These are phyloP conservation scores for Diatrype stigma DNA, from an alignment of 2,329 filamentous ascomycete species.

Conservation along the genomic window DNA sequence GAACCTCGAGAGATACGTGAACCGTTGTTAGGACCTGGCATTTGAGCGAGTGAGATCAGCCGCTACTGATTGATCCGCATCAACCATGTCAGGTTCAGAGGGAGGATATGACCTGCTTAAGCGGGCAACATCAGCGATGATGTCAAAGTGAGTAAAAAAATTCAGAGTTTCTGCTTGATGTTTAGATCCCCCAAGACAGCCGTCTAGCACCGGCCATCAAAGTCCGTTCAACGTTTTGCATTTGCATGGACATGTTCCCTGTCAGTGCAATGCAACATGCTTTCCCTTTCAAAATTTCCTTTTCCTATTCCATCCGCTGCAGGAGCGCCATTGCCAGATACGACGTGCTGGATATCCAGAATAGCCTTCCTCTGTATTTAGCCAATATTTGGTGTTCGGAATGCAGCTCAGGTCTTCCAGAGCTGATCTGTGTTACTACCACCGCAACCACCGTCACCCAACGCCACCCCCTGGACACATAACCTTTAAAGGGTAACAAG, in stretches of 20 bases:
- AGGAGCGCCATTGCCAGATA: not conserved
- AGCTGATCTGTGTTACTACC: not conserved
- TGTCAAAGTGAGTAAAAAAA: constrained; percentile 50
- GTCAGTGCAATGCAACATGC: not conserved
- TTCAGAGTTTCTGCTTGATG: not conserved
- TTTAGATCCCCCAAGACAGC: not conserved
- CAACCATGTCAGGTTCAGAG: constrained; percentile 48
- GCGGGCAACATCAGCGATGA: constrained; percentile 59
- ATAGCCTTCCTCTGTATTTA: not conserved
- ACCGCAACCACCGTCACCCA: not conserved
- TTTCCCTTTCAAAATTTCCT: not conserved
- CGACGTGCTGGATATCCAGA: not conserved
- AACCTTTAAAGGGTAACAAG: not conserved
- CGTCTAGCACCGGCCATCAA: not conserved
- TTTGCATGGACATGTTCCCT: not conserved
- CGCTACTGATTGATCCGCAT: constrained; percentile 9
- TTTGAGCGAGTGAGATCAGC: constrained; percentile 10
- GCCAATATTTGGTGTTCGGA: not conserved
- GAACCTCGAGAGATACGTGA: constrained; percentile 10
- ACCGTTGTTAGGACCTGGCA: constrained; percentile 17
- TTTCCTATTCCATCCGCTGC: not conserved
- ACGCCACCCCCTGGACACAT: not conserved
- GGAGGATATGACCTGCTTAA: constrained; percentile 54
- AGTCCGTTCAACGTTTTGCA: not conserved
- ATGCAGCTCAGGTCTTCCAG: not conserved